Base-by-base conservation (phyloP, 2,329 filamentous ascomycete species). In the Scedosporium boydii region DNA sequence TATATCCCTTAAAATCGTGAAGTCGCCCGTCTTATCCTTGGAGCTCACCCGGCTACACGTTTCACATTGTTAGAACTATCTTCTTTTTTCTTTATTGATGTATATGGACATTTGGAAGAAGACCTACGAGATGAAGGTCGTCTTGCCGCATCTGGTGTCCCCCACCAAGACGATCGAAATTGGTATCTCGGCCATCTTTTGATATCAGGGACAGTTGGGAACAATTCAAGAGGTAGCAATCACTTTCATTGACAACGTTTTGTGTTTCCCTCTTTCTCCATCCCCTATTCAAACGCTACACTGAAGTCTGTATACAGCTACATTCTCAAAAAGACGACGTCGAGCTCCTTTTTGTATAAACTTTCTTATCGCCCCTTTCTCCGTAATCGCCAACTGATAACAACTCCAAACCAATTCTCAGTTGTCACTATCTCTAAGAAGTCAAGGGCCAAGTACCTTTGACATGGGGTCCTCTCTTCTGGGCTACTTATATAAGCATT, bases 51-150 rank as follows among this genome's bases (percentile, higher is more conserved):
- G 77, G 62, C 84, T 86, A 61, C 18, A 29, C 56, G 10, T 5
- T 5, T 23, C 46, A 44, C 61, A 21, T 59, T 60, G 46, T 44
- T 34, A 48, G 16, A 14, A 12, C 48, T 16, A 16, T 12, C 44
- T 18, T 18, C 44, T 18, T 7, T 5, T 16, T 46, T 23, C 23
- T 23, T 34, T 34, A 34, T 34, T 34, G 29, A 34, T 46, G 18
- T 14, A 46, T 14, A 46, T 56, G 38, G 14, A 62, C 27, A 59
- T 66, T 60, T 58, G 62, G 63, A 38, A 63, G 60, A 65, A 56
- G 67, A 79, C 83, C 66, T 69, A 86, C 84, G 83, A 84, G 68
- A 87, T 70, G 70, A 87, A 86, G 0, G 80, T 84, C 23, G 82
- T 83, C 71, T 87, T 87, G 62, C 84, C 84, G 65, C 82, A 82